Base-by-base conservation (phyloP, 2,329 filamentous ascomycete species). In the Xylaria sp. region DNA sequence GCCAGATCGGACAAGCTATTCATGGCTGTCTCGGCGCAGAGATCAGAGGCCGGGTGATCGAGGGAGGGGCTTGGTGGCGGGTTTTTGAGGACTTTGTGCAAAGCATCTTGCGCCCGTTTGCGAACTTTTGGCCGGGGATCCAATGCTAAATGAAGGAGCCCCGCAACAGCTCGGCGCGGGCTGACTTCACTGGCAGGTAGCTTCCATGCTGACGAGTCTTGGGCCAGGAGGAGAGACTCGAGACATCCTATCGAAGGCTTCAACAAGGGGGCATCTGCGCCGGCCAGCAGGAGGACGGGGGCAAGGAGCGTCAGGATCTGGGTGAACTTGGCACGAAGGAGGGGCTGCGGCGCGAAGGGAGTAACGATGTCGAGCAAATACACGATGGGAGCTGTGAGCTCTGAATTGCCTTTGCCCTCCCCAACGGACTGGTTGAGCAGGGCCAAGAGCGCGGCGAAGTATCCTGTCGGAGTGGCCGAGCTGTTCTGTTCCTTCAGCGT, bases 331-430 rank as follows among this genome's bases (percentile, higher is more conserved):
- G 94, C 92, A 77, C 94, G 93, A 66, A 99, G 91, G 68, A 99
- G 90, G 69, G 94, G 89, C 70, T 93, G 88, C 64, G 96, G 94
- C 70, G 94, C 90, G 82, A 91, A 92, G 68, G 92, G 92, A 18
- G 94, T 96, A 75, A 98, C 89, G 74, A 97, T 86, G 82, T 99
- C 95, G 83, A 99, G 93, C 18, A 99, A 90, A 82, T 99, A 99
- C 75, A 99, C 92, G 73, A 97, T 92, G 2, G 95, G 93, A 25
- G 92, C 90, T 39, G 93, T 92, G 69, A 97, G 85, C 72, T 97
- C 94, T 79, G 93, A 92, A 79, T 95, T 95, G 64, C 92, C 85
- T 64, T 89, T 89, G 61, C 89, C 91, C 72, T 82, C 85, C 48
- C 86, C 89, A 63, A 92, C 87, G 33, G 93, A 91, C 82, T 97